Conservation (phyloP, 1,284 basidiomycete species). For the Hemileia vastatrix region DNA sequence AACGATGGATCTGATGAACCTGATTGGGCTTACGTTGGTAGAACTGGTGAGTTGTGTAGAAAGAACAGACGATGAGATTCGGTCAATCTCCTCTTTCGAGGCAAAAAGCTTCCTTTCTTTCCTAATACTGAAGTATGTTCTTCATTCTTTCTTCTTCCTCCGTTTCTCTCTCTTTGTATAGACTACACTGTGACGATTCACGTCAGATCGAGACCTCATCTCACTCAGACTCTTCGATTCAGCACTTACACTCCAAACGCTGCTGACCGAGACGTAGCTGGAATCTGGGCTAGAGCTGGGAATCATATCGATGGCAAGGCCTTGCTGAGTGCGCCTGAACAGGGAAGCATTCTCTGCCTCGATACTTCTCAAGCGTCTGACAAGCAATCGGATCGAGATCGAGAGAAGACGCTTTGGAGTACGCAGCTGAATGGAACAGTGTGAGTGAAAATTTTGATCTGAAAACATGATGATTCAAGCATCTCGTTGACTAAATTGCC, state of each 20-base stretch:
- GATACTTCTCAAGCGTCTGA: slow-evolving; percentile 18
- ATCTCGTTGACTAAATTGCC: no score
- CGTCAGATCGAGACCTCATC: slow-evolving; percentile 31
- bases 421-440: no score
- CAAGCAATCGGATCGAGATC: no score
- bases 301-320: slow-evolving; percentile 30
- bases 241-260: slow-evolving; percentile 39
- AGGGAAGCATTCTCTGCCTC: slow-evolving; percentile 38
- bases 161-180: slow-evolving; percentile 16
- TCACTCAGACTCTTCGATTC: slow-evolving; percentile 37
- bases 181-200: slow-evolving; percentile 43
- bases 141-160: not conserved
- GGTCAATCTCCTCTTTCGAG: not conserved
- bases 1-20: slow-evolving; percentile 47
- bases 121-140: not conserved
- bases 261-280: slow-evolving; percentile 37
- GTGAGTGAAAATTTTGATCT: no score
- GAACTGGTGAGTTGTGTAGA: slow-evolving; percentile 3
- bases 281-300: slow-evolving; percentile 31
- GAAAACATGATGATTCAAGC: no score
- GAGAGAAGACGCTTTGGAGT: no score
- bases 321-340: slow-evolving; percentile 37
- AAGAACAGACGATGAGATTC: slow-evolving; percentile 32
- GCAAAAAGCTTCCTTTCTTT: not conserved
- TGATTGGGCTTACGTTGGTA: no score